These are phyloP conservation scores for Agrostemma githago DNA, from an alignment of 148 eudicot genomes.

Conservation along the genomic window DNA sequence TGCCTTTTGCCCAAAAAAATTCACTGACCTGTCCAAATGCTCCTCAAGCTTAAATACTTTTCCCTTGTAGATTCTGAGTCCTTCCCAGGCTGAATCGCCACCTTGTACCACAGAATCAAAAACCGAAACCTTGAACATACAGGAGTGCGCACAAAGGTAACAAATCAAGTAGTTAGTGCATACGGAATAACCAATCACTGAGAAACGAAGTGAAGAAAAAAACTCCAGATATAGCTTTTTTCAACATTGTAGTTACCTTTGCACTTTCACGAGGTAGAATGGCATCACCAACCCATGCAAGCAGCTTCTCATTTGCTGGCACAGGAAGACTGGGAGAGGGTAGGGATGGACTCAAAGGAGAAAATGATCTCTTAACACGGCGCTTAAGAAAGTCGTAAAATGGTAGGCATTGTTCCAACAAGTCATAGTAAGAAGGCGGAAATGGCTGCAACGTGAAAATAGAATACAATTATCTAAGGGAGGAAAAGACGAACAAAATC, in stretches of 20 bases:
- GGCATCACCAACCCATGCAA: constrained; percentile 94
- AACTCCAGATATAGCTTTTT: background rate
- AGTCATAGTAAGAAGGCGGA: constrained; percentile 57
- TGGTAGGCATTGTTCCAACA: constrained; percentile 84
- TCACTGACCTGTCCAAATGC: constrained; percentile 81
- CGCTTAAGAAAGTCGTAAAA: constrained; percentile 75
- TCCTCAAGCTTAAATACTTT: constrained; percentile 92
- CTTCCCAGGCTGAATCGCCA: constrained; percentile 99
- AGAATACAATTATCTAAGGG: constrained; percentile 21
- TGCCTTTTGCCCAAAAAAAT: background rate
- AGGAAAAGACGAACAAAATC: background rate
- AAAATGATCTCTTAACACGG: constrained; percentile 36
- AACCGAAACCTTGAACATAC: constrained; percentile 69
- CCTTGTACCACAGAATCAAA: constrained; percentile 99
- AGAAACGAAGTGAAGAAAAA: background rate
- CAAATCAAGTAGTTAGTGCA: background rate
- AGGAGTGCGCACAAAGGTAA: constrained; percentile 21
- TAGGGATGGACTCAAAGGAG: constrained; percentile 35
- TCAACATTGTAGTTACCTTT: constrained; percentile 46
- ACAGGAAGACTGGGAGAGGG: constrained; percentile 74
- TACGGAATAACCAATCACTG: background rate
- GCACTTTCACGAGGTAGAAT: constrained; percentile 90
- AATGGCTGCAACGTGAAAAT: constrained; percentile 42
- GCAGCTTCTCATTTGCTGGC: constrained; percentile 78
- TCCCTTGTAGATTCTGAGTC: constrained; percentile 81